Evolutionary conservation across 108 stramenopile genomes (phyloP), one percentile per base, ranked within the genome.

Genomic region (Fistulifera pelliculosa): DNA sequence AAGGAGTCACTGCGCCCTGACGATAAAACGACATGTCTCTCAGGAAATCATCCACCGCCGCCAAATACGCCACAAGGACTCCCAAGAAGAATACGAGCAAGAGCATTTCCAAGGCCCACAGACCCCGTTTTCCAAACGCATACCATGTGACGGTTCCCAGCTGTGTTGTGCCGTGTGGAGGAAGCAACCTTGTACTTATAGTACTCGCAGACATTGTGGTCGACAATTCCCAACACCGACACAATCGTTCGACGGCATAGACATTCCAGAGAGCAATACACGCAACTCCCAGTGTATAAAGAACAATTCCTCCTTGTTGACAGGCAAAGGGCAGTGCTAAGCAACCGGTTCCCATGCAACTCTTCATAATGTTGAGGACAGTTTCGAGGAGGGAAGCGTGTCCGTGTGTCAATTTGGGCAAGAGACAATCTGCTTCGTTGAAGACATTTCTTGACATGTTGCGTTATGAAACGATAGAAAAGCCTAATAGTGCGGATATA

Each of bases 271-370:
- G 17, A 11, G 72, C 71, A 43, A 86, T 74, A 8, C 48, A 42
- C 23, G 69, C 39, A 49, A 82, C 49, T 12, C 88, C 88, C 47
- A 75, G 22, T 6, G 62, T 27, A 44, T 75, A 59, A 39, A 83
- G 75, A 10, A 86, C 15, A 0, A 81, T 22, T 12, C 88, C 88
- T 52, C 85, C 88, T 58, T 84, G 73, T 57, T 79, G 58, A 22
- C 75, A 69, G 0, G 88, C 81, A 77, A 70, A 90, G 19, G 84
- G 80, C 0, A 90, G 52, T 11, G 85, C 85, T 1, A 90, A 58
- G 18, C 74, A 75, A 10, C 88, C 88, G 0, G 88, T 84, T 19
- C 88, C 79, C 65, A 78, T 70, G 71, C 80, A 81, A 24, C 70
- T 62, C 50, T 81, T 81, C 40, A 71, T 54, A 1, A 74, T 60